A percentile compares a stretch with the other conserved stretches of the same genome.
These are phyloP conservation scores for Pittosporum tobira DNA, from an alignment of 129 eudicot species.

Conservation along the genomic window DNA sequence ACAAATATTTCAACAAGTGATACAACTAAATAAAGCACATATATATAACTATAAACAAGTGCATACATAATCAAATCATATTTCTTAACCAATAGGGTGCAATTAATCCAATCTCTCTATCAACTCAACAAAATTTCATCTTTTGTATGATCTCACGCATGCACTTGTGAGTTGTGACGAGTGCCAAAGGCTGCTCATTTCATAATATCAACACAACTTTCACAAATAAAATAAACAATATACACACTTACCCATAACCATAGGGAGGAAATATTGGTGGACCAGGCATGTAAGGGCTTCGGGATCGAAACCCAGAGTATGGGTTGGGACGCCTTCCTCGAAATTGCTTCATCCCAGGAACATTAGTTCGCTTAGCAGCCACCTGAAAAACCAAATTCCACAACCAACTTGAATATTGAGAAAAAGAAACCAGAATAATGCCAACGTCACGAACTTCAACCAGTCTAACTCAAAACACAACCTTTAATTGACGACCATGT, in stretches of 20 bases:
- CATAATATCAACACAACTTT: neutral
- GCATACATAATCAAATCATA: neutral
- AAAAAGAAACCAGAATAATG: slow-evolving; percentile 1
- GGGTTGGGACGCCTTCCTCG: slow-evolving; percentile 67
- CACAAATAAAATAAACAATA: neutral
- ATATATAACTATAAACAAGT: neutral
- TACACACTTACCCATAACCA: slow-evolving; percentile 67
- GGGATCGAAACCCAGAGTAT: slow-evolving; percentile 40
- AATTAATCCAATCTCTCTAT: too few relatives aligned
- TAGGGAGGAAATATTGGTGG: slow-evolving; percentile 64
- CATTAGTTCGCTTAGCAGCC: slow-evolving; percentile 61
- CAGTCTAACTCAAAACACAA: slow-evolving; percentile 6
- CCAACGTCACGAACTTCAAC: slow-evolving; percentile 6
- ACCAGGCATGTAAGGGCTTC: slow-evolving; percentile 69
- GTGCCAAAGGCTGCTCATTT: neutral
- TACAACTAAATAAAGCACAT: neutral
- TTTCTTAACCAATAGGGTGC: neutral
- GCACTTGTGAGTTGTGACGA: neutral
- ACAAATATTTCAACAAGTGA: neutral
- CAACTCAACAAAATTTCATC: neutral
- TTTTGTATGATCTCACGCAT: neutral
- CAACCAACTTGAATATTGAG: neutral
- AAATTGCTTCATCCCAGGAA: slow-evolving; percentile 63
- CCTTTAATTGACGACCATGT: slow-evolving; percentile 95
- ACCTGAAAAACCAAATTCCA: slow-evolving; percentile 32